Conservation (phyloP, 2,329 filamentous ascomycete species). For the Ceratocystis papillata region DNA sequence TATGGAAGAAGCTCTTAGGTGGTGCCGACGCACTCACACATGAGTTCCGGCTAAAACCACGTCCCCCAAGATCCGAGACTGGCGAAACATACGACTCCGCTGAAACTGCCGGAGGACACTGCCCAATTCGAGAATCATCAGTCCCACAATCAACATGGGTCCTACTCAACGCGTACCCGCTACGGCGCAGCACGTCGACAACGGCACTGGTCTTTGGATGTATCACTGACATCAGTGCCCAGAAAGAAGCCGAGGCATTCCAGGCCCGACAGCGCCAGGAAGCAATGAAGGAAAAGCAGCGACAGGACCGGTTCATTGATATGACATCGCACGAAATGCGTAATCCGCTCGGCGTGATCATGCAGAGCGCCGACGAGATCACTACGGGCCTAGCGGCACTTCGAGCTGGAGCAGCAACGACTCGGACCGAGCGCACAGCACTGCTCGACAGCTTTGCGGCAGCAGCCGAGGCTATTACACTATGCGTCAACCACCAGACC, state of each 20-base stretch:
- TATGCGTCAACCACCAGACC: slow-evolving; percentile 72
- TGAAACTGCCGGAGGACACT: too few species aligned
- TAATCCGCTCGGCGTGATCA: slow-evolving; percentile 62
- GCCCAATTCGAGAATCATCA: too few species aligned
- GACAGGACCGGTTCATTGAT: slow-evolving; percentile 62
- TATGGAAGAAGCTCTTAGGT: slow-evolving; percentile 53
- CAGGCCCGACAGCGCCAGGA: slow-evolving; percentile 69
- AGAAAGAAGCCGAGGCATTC: slow-evolving; percentile 74
- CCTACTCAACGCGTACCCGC: slow-evolving; percentile 64
- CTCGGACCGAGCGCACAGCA: slow-evolving; percentile 36
- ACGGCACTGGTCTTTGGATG: slow-evolving; percentile 69
- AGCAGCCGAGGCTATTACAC: slow-evolving; percentile 68
- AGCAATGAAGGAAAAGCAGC: slow-evolving; percentile 66
- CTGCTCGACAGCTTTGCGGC: slow-evolving; percentile 52
- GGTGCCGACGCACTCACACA: slow-evolving; percentile 55
- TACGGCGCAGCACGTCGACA: slow-evolving; percentile 51
- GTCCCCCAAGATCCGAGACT: too few species aligned
- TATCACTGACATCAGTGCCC: slow-evolving; percentile 74
- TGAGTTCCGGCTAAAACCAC: slow-evolving; percentile 63
- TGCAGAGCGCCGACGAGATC: slow-evolving; percentile 70
- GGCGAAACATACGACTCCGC: too few species aligned
- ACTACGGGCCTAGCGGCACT: slow-evolving; percentile 39
- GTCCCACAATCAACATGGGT: slow-evolving; percentile 43
- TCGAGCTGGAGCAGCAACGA: slow-evolving; percentile 31
- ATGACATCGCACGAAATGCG: slow-evolving; percentile 68